Evolutionary conservation across 192 early-diverging fungal genomes (phyloP), one percentile per base, ranked within the genome.

Genomic region (Entomortierella lignicola): DNA sequence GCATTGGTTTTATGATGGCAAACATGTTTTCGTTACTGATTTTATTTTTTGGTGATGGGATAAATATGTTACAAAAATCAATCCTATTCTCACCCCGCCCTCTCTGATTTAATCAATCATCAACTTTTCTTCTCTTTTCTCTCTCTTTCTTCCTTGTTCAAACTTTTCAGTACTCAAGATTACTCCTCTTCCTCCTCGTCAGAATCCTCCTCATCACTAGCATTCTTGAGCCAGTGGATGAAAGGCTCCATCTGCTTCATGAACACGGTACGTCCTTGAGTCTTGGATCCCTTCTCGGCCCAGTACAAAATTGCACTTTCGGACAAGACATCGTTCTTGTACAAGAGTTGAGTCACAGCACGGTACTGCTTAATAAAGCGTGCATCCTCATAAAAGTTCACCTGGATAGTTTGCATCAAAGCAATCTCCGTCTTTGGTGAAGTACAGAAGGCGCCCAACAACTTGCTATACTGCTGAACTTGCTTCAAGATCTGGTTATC

Each of bases 291-390:
- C 88, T 96, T 98, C 71, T 95, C 91, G 25, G 84, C 87, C 97
- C 97, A 98, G 85, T 96, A 98, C 27, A 98, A 79, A 65, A 98
- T 94, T 42, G 96, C 96, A 63, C 87, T 92, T 65, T 96, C 96
- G 7, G 95, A 95, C 25, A 98, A 81, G 34, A 95, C 94, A 67
- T 97, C 97, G 58, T 92, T 85, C 77, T 96, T 90, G 89, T 98
- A 98, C 60, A 98, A 86, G 31, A 86, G 81, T 52, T 91, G 87
- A 53, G 95, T 88, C 47, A 97, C 94, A 67, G 87, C 86, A 60
- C 92, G 89, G 86, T 94, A 98, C 72, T 89, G 85, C 88, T 95
- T 96, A 53, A 91, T 91, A 65, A 98, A 90, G 55, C 92, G 92
- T 7, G 93, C 91, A 82, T 98, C 93, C 66, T 93, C 92, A 83